Evolutionary conservation across 2,329 filamentous ascomycete species (phyloP).

Genomic region (Neofusicoccum ribis): DNA sequence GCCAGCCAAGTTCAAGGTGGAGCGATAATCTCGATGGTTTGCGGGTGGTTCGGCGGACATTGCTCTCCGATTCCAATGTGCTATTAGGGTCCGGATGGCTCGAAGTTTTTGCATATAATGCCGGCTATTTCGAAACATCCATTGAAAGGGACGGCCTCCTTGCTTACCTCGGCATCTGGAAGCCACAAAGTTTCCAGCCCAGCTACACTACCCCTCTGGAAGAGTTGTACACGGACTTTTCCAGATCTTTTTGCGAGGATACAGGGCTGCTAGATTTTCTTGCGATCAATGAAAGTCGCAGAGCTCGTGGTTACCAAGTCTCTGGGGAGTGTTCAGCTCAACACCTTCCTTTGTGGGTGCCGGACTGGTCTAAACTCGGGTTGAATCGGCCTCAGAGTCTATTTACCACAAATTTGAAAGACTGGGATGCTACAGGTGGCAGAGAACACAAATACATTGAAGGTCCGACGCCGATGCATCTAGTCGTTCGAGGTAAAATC

Average conservation of each 20-base stretch:
- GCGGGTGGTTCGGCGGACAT: not conserved
- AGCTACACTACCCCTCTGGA: not conserved
- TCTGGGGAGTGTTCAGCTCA: too few relatives aligned
- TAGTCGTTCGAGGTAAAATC: too few relatives aligned
- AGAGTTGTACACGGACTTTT: not conserved
- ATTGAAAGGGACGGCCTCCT: not conserved
- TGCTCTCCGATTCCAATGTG: too few relatives aligned
- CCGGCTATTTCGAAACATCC: not conserved
- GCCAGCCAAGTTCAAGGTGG: too few relatives aligned
- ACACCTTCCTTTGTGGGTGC: not conserved
- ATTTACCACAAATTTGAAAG: fast-evolving
- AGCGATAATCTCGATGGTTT: too few relatives aligned
- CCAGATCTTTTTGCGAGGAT: not conserved
- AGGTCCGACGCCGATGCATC: too few relatives aligned
- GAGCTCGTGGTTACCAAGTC: too few relatives aligned
- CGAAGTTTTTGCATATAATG: too few relatives aligned
- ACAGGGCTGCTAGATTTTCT: not conserved
- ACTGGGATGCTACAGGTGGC: too few relatives aligned
- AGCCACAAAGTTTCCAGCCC: not conserved
- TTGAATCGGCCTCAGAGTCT: too few relatives aligned
- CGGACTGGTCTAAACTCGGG: not conserved
- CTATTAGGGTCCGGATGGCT: too few relatives aligned
- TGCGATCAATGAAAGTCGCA: not conserved
- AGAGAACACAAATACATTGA: too few relatives aligned
- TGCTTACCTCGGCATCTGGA: not conserved